Percentiles rank a stretch among this genome's conserved stretches.
These are phyloP conservation scores for Davidsoniella eucalypti DNA, from an alignment of 2,329 filamentous ascomycete species.

Conservation along the genomic window DNA sequence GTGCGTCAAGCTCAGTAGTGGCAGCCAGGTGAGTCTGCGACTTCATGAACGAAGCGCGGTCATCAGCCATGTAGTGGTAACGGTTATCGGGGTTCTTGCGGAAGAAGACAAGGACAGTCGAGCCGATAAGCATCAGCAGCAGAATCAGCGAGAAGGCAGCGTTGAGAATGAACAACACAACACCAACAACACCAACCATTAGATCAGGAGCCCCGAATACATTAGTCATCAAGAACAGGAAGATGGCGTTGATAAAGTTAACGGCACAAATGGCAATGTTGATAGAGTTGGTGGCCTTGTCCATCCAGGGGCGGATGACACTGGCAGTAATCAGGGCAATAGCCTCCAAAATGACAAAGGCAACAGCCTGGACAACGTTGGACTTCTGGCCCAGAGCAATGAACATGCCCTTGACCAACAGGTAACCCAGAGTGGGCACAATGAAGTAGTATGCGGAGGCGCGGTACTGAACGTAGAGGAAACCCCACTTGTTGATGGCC, in stretches of 20 bases:
- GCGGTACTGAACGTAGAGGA: constrained; percentile 92
- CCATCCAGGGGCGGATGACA: constrained; percentile 88
- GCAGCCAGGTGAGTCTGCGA: constrained; percentile 64
- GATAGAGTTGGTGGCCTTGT: constrained; percentile 94
- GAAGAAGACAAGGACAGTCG: constrained; percentile 53
- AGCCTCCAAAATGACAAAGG: constrained; percentile 69
- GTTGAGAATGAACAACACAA: constrained; percentile 78
- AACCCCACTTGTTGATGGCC: constrained; percentile 92
- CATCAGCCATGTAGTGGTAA: constrained; percentile 93
- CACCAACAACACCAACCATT: constrained; percentile 75
- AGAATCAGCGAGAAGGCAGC: constrained; percentile 69
- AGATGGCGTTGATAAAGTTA: constrained; percentile 83
- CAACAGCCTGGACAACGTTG: constrained; percentile 61
- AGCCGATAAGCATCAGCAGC: constrained; percentile 55
- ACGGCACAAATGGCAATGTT: constrained; percentile 82
- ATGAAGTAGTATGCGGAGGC: constrained; percentile 94
- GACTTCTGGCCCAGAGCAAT: constrained; percentile 62
- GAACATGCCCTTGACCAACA: constrained; percentile 77
- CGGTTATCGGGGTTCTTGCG: constrained; percentile 89
- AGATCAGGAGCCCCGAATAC: constrained; percentile 72
- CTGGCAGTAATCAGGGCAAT: constrained; percentile 59
- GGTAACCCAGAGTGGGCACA: constrained; percentile 60
- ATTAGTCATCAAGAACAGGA: constrained; percentile 74
- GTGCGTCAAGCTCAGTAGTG: constrained; percentile 75
- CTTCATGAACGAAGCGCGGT: constrained; percentile 94